These are phyloP conservation scores for Lentithecium fluviatile DNA, from an alignment of 495 filamentous ascomycete genomes.

Conservation along the genomic window DNA sequence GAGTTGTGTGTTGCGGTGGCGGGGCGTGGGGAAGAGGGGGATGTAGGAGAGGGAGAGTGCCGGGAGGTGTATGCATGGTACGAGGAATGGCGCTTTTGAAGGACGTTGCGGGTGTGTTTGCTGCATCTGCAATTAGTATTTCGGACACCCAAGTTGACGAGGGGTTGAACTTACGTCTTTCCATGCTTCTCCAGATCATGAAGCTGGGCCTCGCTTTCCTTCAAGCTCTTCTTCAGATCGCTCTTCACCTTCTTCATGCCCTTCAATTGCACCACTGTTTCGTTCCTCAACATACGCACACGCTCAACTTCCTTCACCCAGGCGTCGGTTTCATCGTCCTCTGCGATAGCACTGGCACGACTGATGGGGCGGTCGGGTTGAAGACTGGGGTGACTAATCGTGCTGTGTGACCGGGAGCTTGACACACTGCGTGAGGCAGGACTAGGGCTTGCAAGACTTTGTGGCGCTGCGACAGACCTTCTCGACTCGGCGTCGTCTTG, in stretches of 20 bases:
- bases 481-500: neutral
- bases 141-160: no score
- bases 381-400: neutral
- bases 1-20: no score
- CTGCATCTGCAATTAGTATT: neutral
- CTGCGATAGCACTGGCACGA: constrained; percentile 3
- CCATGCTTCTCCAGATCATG: constrained; percentile 23
- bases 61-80: neutral
- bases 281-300: constrained; percentile 21
- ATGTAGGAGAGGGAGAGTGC: no score
- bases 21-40: no score
- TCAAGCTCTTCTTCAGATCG: constrained; percentile 29
- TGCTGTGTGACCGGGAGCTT: neutral
- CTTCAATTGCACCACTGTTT: constrained; percentile 27
- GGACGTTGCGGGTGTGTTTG: constrained; percentile 1
- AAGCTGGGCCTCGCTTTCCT: constrained; percentile 26
- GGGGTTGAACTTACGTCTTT: constrained; percentile 20
- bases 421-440: neutral
- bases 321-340: constrained; percentile 7
- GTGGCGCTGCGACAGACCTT: neutral
- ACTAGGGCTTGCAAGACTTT: neutral
- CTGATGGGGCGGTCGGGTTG: constrained; percentile 4
- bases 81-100: constrained; percentile 10
- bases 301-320: constrained; percentile 33
- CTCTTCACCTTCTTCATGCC: constrained; percentile 27